phyloP scores from a whole-genome alignment of 306 rosid species.

The Cucurbita moschata region DNA sequence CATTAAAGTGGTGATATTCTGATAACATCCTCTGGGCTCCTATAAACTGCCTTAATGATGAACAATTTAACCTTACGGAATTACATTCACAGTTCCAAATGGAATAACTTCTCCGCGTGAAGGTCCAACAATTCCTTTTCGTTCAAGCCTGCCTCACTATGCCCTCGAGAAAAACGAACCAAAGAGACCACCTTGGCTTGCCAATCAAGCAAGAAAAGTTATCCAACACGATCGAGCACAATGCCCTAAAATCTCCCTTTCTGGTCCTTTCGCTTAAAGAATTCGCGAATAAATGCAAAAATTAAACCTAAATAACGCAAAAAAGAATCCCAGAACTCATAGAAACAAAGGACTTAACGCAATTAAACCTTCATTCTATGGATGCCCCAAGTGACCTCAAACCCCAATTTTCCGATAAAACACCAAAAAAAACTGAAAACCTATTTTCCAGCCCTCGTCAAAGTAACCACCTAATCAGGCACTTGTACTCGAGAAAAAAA shows the following conservation, averaged over 20 bases:
- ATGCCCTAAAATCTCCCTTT: background rate
- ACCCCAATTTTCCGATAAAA: background rate
- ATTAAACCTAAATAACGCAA: background rate
- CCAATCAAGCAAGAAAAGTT: background rate
- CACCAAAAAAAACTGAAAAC: background rate
- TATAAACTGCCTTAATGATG: background rate
- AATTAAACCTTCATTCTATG: background rate
- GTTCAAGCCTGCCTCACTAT: background rate
- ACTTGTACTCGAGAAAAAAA: background rate
- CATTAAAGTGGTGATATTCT: background rate
- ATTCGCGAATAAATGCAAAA: background rate
- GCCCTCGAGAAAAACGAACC: background rate
- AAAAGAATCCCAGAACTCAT: background rate
- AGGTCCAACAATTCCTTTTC: background rate
- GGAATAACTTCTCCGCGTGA: background rate
- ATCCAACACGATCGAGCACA: background rate
- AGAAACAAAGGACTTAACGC: background rate
- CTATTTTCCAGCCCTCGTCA: constrained; percentile 1
- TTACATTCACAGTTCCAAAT: background rate
- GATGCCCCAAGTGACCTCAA: background rate
- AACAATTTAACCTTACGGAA: background rate
- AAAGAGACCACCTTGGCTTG: background rate
- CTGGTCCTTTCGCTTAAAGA: background rate
- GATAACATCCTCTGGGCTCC: background rate
- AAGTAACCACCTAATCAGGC: background rate